Conservation (phyloP, 208 protist species). For the Jaenimonas drosophilae region DNA sequence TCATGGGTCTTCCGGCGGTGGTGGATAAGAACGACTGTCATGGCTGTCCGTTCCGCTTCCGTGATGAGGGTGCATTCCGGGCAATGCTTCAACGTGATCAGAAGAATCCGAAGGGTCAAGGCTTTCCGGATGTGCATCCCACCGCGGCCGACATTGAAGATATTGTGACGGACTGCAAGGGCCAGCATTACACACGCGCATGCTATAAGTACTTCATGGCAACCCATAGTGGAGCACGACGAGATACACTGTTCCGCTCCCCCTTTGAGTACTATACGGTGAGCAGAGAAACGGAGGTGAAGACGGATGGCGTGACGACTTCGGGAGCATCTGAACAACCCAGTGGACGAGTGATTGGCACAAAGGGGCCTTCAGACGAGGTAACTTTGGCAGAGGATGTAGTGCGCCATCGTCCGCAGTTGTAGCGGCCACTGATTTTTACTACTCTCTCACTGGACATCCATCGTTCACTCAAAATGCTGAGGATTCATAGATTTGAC, state of each 20-base stretch:
- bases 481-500: no score
- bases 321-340: no score
- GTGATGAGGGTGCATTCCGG: conserved; percentile 59
- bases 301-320: no score
- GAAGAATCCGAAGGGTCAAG: conserved; percentile 39
- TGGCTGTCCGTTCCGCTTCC: conserved; percentile 86
- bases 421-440: no score
- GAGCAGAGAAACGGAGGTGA: conserved; percentile 40
- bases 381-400: no score
- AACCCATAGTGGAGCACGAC: conserved; percentile 62
- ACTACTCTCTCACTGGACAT: no score
- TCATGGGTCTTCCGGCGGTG: conserved; percentile 73
- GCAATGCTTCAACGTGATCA: conserved; percentile 35
- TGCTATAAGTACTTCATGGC: conserved; percentile 89
- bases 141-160: conserved; percentile 72
- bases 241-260: conserved; percentile 82
- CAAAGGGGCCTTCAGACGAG: no score
- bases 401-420: no score
- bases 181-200: conserved; percentile 82
- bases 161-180: conserved; percentile 76
- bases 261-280: conserved; percentile 80
- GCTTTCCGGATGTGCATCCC: conserved; percentile 27
- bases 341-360: no score
- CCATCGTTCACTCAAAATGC: no score
- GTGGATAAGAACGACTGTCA: conserved; percentile 82